Base-by-base conservation (phyloP, 768 basidiomycete genomes). In the Mycena polygramma region DNA sequence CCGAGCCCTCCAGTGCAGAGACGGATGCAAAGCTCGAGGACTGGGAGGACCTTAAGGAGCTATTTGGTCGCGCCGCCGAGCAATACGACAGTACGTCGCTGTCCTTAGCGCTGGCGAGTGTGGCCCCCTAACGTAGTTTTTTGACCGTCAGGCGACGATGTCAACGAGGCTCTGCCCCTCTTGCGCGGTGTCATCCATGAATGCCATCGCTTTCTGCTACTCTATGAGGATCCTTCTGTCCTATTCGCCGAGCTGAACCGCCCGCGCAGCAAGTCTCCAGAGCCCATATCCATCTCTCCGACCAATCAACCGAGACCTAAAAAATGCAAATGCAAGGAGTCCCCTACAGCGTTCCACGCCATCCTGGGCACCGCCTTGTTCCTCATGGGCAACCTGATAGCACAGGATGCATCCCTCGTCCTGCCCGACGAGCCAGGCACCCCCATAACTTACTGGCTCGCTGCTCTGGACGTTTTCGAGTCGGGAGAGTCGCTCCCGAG, bases 401-500 rank as follows among this genome's bases (percentile, higher is more conserved):
- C 85, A 7, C 85, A 86, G 68, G 83, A 89, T 53, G 79, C 88
- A 2, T 77, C 83, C 1, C 80, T 89, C 17, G 87, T 86, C 2
- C 78, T 88, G 14, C 77, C 83, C 4, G 90, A 87, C 46, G 91
- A 93, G 72, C 91, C 90, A 11, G 74, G 75, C 17, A 79, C 75
- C 3, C 82, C 89, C 15, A 81, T 83, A 6, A 83, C 86, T 0
- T 92, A 91, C 77, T 92, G 89, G 88, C 84, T 90, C 45, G 85
- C 88, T n/a, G 90, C 91, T 1, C 82, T 93, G 62, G 91, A 92
- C 74, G 89, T 91, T 9, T 91, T 93, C 73, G 90, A 92, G 79
- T 88, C 87, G 9, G 91, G 90, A 52, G 90, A 92, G 74, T 88
- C 84, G 71, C 79, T 90, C 9, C 90, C 90, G 0, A 83, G 84